Evolutionary conservation across 2,329 filamentous ascomycete species (phyloP), one percentile per base, ranked within the genome.

Genomic region (Zasmidium cellare): DNA sequence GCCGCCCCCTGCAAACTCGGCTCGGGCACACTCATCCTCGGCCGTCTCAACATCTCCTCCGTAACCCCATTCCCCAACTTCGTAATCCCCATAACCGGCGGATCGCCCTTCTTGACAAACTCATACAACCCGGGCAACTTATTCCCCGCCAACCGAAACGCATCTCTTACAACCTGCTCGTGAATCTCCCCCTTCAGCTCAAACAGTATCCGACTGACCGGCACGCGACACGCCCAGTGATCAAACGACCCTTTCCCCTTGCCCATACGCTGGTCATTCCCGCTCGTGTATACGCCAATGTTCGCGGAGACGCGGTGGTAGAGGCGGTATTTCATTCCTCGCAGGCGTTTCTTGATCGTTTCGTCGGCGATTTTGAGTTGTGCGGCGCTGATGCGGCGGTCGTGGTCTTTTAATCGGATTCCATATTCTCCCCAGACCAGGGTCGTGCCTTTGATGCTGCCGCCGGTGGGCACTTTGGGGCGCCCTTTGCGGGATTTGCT

Each of bases 241-340:
- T 99, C 94, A 72, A 99, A 97, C 62, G 88, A 90, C 67, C 94
- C 94, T 75, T 99, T 99, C 77, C 94, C 94, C 78, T 97, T 99
- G 75, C 94, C 94, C 96, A 99, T 99, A 84, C 94, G 89, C 75
- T 91, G 89, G 79, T 99, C 94, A 71, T 97, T 99, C 57, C 94
- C 94, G 74, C 89, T 94, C 57, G 91, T 88, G 76, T 94, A 99
- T 20, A 99, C 96, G 72, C 93, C 94, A 65, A 97, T 89, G 72
- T 96, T 96, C 64, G 92, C 94, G 68, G 86, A 87, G 53, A 97
- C 88, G 62, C 94, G 85, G 79, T 91, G 96, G 79, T 96, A 99
- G 48, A 99, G 75, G 56, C 91, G 87, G 76, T 96, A 99, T 71
- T 92, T 91, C 82, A 96, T 87, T 47, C 94, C 94, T 79, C 94